Percentiles rank a stretch among this genome's conserved stretches.
Conservation (phyloP, 140 eudicot species). For the Stevia rebaudiana region DNA sequence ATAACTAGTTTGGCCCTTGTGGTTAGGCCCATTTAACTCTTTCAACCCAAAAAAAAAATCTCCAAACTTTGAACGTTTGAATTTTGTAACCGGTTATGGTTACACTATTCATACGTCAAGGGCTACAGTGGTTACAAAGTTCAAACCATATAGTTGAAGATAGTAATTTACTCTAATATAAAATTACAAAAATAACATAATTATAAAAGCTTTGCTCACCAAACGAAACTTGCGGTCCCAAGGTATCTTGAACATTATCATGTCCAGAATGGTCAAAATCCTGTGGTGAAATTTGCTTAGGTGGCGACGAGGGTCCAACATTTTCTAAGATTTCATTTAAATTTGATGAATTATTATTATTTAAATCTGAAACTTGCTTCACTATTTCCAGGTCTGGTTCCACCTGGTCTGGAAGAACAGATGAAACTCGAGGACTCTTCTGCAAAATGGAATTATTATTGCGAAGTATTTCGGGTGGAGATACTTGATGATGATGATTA, state of each 20-base stretch:
- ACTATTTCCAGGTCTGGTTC: slow-evolving; percentile 41
- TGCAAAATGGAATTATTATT: slow-evolving; percentile 18
- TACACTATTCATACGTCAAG: no score
- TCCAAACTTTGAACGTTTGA: no score
- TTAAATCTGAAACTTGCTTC: slow-evolving; percentile 29
- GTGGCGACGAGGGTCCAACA: slow-evolving; percentile 20
- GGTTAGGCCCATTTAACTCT: no score
- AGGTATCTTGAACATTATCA: slow-evolving; percentile 20
- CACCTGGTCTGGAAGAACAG: slow-evolving; percentile 30
- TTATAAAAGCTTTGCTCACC: slow-evolving; percentile 39
- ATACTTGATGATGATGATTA: slow-evolving; percentile 23
- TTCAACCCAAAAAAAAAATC: no score
- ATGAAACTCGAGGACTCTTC: slow-evolving; percentile 8
- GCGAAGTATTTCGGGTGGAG: slow-evolving; percentile 43
- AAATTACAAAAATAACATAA: neutral
- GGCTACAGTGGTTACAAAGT: no score
- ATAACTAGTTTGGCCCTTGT: no score
- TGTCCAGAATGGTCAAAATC: slow-evolving; percentile 27
- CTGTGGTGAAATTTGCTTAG: slow-evolving; percentile 28
- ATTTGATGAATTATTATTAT: slow-evolving; percentile 12
- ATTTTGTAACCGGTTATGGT: no score
- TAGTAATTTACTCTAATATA: no score
- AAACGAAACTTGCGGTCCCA: slow-evolving; percentile 22
- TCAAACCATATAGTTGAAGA: no score
- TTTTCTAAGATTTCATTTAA: slow-evolving; percentile 27